Evolutionary conservation across 768 basidiomycete genomes (phyloP).

Genomic region (Trametes cubensis): DNA sequence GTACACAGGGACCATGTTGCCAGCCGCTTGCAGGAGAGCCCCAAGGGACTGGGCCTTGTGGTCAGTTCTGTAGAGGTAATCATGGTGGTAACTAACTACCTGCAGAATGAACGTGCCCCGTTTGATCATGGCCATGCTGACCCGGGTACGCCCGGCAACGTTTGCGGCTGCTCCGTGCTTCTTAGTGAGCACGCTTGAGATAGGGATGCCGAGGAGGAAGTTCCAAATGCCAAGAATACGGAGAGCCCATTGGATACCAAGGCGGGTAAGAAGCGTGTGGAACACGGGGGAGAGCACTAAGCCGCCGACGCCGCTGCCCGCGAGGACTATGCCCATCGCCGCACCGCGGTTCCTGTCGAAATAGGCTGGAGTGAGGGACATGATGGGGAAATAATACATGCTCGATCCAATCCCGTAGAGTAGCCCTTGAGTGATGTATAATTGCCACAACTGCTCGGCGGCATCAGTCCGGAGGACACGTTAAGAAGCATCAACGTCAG

Average conservation of each 20-base stretch:
- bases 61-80: not conserved
- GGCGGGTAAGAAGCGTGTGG: constrained; percentile 38
- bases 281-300: constrained; percentile 46
- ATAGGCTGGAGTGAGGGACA: constrained; percentile 45
- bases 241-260: constrained; percentile 41
- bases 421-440: constrained; percentile 45
- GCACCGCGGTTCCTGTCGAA: constrained; percentile 50
- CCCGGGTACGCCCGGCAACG: constrained; percentile 27
- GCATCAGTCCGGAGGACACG: not conserved
- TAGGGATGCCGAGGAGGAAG: constrained; percentile 40
- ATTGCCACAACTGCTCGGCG: constrained; percentile 43
- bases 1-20: constrained; percentile 48
- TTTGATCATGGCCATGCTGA: constrained; percentile 42
- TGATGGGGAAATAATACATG: constrained; percentile 48
- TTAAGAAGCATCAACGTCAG: not conserved
- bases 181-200: constrained; percentile 40
- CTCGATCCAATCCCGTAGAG: constrained; percentile 48
- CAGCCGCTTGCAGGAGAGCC: constrained; percentile 47
- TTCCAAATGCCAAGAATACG: constrained; percentile 48
- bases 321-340: constrained; percentile 47
- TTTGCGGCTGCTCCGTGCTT: constrained; percentile 25
- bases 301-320: constrained; percentile 47
- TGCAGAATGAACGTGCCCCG: constrained; percentile 47
- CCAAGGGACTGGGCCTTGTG: constrained; percentile 37
- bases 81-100: constrained; percentile 25